Base-by-base conservation (phyloP, 2,329 filamentous ascomycete species). In the Aureobasidium sp. region DNA sequence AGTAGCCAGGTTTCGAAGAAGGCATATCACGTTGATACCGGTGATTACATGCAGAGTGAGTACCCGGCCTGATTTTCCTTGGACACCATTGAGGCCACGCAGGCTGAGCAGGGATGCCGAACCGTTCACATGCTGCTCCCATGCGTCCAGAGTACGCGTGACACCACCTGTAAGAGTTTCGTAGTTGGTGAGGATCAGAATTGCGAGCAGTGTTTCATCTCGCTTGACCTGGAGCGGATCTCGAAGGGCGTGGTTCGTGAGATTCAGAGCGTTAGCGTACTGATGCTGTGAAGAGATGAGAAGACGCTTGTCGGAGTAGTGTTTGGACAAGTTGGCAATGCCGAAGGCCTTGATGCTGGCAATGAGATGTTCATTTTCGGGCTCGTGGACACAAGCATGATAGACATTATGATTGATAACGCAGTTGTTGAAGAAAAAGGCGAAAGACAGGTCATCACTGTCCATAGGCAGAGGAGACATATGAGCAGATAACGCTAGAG, bases 41-140 rank as follows among this genome's bases (percentile, higher is more conserved):
- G 55, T 49, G 15, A 58, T 58, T 11, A 49, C 43, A 35, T 58
- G 55, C 5, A 58, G 21, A 8, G 55, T 58, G 15, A 58, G 25
- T 6, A 58, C 42, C 7, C 55, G 29, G 4, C 55, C 55, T 8
- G 25, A 23, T 1, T 9, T 40, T 11, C 31, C 31, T 49, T 49
- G 29, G 11, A 58, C 42, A 13, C 55, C 55, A 15, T 54, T n/a
- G 19, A 45, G 40, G 6, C 59, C 59, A 19, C 59, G 47, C 15
- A 54, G 42, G 11, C 29, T 33, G 21, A 60, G 38, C 7, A 60
- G 21, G 4, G 59, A 31, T 1, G 59, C 13, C 13, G 59, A 31
- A 13, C 59, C 59, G 21, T 60, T 46, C 21, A 60, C 45, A 47
- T 60, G 59, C 15, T 54, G 47, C 19, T 53, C 59, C 59, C 59